A percentile compares a stretch with the other conserved stretches of the same genome.
Evolutionary conservation across 441 rosid genomes (phyloP).

Genomic region (Cnidoscolus chayamansa): DNA sequence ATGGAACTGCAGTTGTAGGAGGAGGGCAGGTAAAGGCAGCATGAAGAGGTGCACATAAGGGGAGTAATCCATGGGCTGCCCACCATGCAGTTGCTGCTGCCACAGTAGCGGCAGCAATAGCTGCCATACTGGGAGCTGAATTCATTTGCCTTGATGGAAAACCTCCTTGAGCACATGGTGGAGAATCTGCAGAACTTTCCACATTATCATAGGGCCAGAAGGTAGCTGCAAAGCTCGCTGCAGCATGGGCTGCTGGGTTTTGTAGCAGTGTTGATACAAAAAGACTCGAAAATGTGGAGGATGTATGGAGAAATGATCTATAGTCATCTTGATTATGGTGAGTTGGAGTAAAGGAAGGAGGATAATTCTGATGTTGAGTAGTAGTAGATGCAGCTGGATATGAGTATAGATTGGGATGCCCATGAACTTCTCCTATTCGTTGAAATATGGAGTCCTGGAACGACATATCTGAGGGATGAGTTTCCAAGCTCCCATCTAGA

Average conservation of each 20-base stretch:
- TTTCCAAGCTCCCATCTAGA: slow-evolving; percentile 52
- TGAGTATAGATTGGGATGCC: slow-evolving; percentile 37
- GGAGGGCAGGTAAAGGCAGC: slow-evolving; percentile 54
- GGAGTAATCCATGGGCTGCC: slow-evolving; percentile 93
- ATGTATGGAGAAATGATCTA: slow-evolving; percentile 60
- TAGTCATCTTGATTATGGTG: slow-evolving; percentile 61
- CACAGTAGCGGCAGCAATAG: slow-evolving; percentile 81
- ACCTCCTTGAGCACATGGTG: slow-evolving; percentile 44
- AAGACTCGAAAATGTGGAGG: slow-evolving; percentile 84
- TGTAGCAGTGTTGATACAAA: slow-evolving; percentile 75
- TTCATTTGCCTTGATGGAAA: slow-evolving; percentile 40
- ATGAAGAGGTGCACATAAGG: slow-evolving; percentile 65
- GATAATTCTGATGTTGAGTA: slow-evolving; percentile 43
- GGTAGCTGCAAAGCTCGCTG: slow-evolving; percentile 82
- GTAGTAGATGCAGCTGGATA: slow-evolving; percentile 61
- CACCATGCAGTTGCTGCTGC: slow-evolving; percentile 99
- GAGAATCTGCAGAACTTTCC: slow-evolving; percentile 53
- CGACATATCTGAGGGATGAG: slow-evolving; percentile 44
- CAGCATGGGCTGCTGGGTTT: slow-evolving; percentile 87
- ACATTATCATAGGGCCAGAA: slow-evolving; percentile 68
- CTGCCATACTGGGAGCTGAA: slow-evolving; percentile 66
- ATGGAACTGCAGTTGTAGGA: slow-evolving; percentile 35
- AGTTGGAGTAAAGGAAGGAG: slow-evolving; percentile 43
- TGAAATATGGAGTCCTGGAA: slow-evolving; percentile 51
- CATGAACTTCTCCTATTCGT: slow-evolving; percentile 47